Percentiles rank a stretch among this genome's conserved stretches.
phyloP scores from a whole-genome alignment of 306 rosid species.

The Ziziphus jujuba region DNA sequence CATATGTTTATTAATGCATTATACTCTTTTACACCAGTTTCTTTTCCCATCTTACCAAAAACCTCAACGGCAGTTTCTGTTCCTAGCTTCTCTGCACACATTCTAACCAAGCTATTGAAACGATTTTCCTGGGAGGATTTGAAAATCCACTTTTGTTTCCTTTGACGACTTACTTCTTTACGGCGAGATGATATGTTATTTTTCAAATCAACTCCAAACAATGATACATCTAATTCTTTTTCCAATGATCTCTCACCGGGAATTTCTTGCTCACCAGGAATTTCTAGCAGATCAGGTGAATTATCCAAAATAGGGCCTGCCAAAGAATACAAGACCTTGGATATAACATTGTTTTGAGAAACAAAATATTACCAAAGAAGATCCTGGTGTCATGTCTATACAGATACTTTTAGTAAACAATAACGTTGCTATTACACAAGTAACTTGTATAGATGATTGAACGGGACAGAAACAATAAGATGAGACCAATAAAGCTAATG shows the following conservation, averaged over 20 bases:
- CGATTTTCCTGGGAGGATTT: constrained; percentile 40
- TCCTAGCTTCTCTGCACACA: constrained; percentile 57
- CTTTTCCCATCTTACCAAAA: constrained; percentile 59
- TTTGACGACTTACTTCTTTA: constrained; percentile 48
- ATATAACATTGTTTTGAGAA: constrained; percentile 8
- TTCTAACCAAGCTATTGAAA: constrained; percentile 37
- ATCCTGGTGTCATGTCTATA: neutral
- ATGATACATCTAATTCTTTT: constrained; percentile 32
- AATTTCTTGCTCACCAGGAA: constrained; percentile 27
- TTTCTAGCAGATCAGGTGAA: constrained; percentile 26
- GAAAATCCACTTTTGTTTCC: constrained; percentile 51
- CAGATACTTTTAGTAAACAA: neutral
- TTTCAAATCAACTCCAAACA: constrained; percentile 35
- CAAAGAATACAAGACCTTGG: constrained; percentile 28
- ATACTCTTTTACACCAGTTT: constrained; percentile 55
- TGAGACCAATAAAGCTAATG: constrained; percentile 3
- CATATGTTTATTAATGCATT: constrained; percentile 50
- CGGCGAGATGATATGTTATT: constrained; percentile 27
- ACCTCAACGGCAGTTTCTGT: constrained; percentile 36
- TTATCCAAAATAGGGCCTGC: constrained; percentile 36
- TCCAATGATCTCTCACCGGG: constrained; percentile 32
- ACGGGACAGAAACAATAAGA: neutral
- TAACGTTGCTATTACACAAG: neutral
- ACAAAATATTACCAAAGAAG: neutral
- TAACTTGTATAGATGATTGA: neutral